phyloP scores from a whole-genome alignment of 1,284 basidiomycete species.

The Rhizoctonia solani region DNA sequence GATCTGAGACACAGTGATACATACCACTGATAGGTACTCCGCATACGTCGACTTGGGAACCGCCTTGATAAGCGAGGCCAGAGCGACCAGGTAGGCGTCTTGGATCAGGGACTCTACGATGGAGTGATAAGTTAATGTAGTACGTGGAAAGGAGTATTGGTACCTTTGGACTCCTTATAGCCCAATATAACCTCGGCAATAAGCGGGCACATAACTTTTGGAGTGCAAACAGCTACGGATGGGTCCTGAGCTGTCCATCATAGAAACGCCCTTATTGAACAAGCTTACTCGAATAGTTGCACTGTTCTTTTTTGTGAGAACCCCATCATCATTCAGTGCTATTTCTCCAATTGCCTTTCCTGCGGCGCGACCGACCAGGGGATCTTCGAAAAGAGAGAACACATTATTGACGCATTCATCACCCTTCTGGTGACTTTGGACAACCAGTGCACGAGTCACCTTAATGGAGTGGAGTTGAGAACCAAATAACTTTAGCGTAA shows the following conservation, averaged over 20 bases:
- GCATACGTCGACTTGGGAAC: conserved; percentile 77
- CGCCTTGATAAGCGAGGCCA: conserved; percentile 80
- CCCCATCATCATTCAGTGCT: conserved; percentile 56
- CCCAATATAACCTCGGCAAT: conserved; percentile 75
- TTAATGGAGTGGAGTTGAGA: conserved; percentile 44
- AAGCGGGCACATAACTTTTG: conserved; percentile 82
- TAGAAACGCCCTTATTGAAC: conserved; percentile 36
- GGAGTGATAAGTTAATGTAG: not conserved
- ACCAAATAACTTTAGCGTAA: conserved; percentile 39
- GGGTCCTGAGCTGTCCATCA: not conserved
- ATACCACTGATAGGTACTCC: conserved; percentile 66
- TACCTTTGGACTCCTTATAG: conserved; percentile 45
- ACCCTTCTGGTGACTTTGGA: conserved; percentile 67
- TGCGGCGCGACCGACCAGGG: conserved; percentile 63
- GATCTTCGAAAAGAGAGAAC: conserved; percentile 69
- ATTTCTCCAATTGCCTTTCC: conserved; percentile 74
- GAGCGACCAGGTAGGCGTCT: conserved; percentile 79
- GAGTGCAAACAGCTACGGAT: conserved; percentile 71
- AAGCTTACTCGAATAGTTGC: conserved; percentile 68
- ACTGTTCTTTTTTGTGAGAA: conserved; percentile 77
- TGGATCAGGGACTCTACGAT: conserved; percentile 55
- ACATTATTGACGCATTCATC: conserved; percentile 64
- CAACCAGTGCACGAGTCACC: conserved; percentile 78
- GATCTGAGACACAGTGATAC: conserved; percentile 40
- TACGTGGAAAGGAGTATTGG: not conserved